Base-by-base conservation (phyloP, 345 rosid species). In the Boechera stricta region DNA sequence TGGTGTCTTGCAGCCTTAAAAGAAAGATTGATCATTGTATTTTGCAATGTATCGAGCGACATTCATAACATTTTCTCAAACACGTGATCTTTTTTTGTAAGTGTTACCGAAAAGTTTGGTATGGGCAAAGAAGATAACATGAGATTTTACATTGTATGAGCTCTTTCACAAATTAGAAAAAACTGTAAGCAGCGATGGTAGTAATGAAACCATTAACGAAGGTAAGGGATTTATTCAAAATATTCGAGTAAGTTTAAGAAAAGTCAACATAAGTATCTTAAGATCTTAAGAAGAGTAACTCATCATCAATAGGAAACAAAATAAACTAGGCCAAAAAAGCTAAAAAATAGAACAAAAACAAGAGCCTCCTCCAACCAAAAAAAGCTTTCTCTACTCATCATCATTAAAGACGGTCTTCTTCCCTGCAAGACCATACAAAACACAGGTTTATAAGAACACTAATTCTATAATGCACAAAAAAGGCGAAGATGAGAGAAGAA, bases 381-480 rank as follows among this genome's bases (percentile, higher is more conserved):
- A 24, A 44, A 55, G 48, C 26, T 28, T 49, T 59, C 32, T 64
- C 32, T 64, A 73, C 41, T 80, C 68, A 21, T 76, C 83, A 29
- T 75, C 77, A 29, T 54, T n/a, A 58, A 84, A 81, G 49, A 76
- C 61, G 5, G 72, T 84, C 71, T 84, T 84, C 74, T 47, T 84
- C 16, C 81, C 86, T 84, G 81, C 76, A 77, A 71, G 18, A 60
- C 4, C 18, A 53, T 28, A 62, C 75, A 53, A 44, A 69, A 60
- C 21, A n/a, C 33, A 62, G 15, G 33, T 24, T 69, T 33, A 44
- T 42, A 35, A 64, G 15, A 44, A 63, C 21, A 45, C 54, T 2
- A 18, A 45, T 45, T 56, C 53, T 35, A 71, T 33, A 71, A 28
- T 9, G 39, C 44, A 55, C 44, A 32, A 10, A 51, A 69, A 49